Conservation (phyloP, 805 yeast species). For the Kodamaea nitidulidarum region DNA sequence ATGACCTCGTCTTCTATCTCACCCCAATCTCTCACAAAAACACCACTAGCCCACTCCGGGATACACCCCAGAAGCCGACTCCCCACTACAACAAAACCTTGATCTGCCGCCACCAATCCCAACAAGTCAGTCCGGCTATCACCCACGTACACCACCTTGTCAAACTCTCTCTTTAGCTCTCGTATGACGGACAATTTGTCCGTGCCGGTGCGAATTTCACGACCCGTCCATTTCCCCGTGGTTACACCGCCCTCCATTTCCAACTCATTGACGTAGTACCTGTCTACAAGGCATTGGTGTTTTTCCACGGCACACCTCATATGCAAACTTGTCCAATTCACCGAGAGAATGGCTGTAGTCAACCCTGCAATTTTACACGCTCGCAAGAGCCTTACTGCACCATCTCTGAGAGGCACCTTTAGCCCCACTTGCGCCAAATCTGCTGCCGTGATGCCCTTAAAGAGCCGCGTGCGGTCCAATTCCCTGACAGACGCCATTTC, state of each 20-base stretch:
- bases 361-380: constrained; percentile 17
- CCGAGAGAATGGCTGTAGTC: constrained; percentile 48
- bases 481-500: constrained; percentile 49
- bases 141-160: constrained; percentile 47
- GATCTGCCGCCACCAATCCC: constrained; percentile 43
- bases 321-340: constrained; percentile 56
- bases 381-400: constrained; percentile 33
- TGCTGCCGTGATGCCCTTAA: constrained; percentile 35
- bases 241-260: constrained; percentile 28
- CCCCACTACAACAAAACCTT: constrained; percentile 41
- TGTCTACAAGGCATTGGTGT: constrained; percentile 18
- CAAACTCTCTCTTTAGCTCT: constrained; percentile 11
- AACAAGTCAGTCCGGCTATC: constrained; percentile 61
- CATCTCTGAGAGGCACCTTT: constrained; percentile 35
- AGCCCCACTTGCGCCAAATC: constrained; percentile 33
- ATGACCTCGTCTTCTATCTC: background rate
- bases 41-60: constrained; percentile 6
- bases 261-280: constrained; percentile 46
- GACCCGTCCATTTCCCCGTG: constrained; percentile 28
- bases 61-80: background rate
- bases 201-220: constrained; percentile 45
- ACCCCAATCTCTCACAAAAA: constrained; percentile 11
- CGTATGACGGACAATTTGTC: constrained; percentile 41
- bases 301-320: constrained; percentile 32
- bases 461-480: constrained; percentile 34